Evolutionary conservation across 371 early-diverging fungal genomes (phyloP).

Genomic region (Mortierella sp.): DNA sequence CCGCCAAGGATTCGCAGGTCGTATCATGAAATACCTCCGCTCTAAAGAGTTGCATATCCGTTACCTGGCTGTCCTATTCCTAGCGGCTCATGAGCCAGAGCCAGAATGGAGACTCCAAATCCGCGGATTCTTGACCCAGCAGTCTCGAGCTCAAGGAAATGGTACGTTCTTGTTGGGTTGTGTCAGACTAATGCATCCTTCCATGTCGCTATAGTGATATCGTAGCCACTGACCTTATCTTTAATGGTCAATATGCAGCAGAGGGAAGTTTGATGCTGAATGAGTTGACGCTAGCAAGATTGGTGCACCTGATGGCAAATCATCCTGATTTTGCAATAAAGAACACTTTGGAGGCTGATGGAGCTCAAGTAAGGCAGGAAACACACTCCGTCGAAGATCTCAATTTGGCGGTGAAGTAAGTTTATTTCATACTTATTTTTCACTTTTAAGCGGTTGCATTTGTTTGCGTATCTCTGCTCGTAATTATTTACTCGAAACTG

Average conservation of each 20-base stretch:
- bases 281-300: conserved; percentile 76
- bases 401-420: conserved; percentile 66
- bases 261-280: conserved; percentile 59
- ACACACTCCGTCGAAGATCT: conserved; percentile 65
- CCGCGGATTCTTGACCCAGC: conserved; percentile 63
- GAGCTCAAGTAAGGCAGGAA: not conserved
- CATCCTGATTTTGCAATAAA: conserved; percentile 89
- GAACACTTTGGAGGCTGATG: conserved; percentile 9
- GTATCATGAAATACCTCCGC: conserved; percentile 79
- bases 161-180: conserved; percentile 37
- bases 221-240: not conserved
- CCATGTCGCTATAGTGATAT: not conserved
- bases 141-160: conserved; percentile 55
- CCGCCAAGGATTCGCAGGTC: conserved; percentile 79
- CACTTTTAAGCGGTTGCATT: not conserved
- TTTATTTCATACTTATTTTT: not conserved
- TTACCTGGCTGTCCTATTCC: conserved; percentile 77
- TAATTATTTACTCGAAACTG: not conserved
- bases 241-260: not conserved
- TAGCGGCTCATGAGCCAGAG: conserved; percentile 93
- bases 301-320: conserved; percentile 87
- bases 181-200: not conserved
- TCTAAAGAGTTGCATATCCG: conserved; percentile 72
- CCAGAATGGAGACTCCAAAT: conserved; percentile 64
- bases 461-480: no score